A percentile compares a stretch with the other conserved stretches of the same genome.
Evolutionary conservation across 768 basidiomycete species (phyloP).

Genomic region (Pisolithus marmoratus): DNA sequence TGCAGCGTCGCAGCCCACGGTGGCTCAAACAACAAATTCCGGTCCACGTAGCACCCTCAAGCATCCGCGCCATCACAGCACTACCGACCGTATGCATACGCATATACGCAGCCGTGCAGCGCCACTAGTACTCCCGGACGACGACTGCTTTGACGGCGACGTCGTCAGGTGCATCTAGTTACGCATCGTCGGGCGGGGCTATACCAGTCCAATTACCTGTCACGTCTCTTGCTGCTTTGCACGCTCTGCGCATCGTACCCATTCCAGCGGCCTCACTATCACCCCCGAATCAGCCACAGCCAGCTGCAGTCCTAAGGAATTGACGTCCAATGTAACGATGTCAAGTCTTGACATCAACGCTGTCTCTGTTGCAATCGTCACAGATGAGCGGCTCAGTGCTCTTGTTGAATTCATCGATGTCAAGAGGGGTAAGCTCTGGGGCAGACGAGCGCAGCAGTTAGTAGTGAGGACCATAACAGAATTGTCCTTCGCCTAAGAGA

Average conservation of each 20-base stretch:
- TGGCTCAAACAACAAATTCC: slow-evolving; percentile 34
- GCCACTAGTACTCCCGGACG: slow-evolving; percentile 22
- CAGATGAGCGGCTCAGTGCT: slow-evolving; percentile 74
- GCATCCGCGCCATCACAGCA: slow-evolving; percentile 42
- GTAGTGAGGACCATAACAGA: not conserved
- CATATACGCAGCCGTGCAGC: slow-evolving; percentile 56
- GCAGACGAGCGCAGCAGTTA: slow-evolving; percentile 9
- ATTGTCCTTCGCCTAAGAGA: slow-evolving; percentile 19
- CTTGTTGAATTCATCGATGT: slow-evolving; percentile 66
- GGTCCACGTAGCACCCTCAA: slow-evolving; percentile 33
- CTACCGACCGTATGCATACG: slow-evolving; percentile 60
- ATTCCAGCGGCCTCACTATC: slow-evolving; percentile 52
- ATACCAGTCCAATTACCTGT: slow-evolving; percentile 71
- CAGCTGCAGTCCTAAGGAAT: slow-evolving; percentile 74
- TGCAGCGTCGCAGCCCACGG: slow-evolving; percentile 30
- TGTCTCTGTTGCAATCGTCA: slow-evolving; percentile 62
- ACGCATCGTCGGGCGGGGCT: slow-evolving; percentile 24
- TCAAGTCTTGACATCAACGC: slow-evolving; percentile 75
- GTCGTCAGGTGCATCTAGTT: slow-evolving; percentile 26
- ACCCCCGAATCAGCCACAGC: slow-evolving; percentile 52
- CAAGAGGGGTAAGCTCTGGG: slow-evolving; percentile 32
- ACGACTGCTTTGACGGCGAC: slow-evolving; percentile 35
- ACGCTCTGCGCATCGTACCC: slow-evolving; percentile 69
- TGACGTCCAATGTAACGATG: slow-evolving; percentile 65
- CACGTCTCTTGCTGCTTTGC: slow-evolving; percentile 46